A percentile compares a stretch with the other conserved stretches of the same genome.
Evolutionary conservation across 306 rosid species (phyloP).

Genomic region (Oxytropis ochrocephala): DNA sequence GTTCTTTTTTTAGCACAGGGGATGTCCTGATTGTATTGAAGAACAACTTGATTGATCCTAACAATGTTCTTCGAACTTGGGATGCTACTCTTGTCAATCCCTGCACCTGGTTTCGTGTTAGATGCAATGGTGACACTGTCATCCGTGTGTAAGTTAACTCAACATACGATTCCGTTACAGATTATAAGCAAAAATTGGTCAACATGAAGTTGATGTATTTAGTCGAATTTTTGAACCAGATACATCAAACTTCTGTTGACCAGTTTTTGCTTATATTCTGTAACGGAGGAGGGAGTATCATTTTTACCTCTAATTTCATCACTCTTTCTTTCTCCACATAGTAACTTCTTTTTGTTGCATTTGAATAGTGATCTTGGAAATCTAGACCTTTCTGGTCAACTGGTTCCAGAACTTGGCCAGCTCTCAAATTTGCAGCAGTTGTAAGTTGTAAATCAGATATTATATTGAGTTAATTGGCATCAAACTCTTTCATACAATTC

Average conservation of each 20-base stretch:
- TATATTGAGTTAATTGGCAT: not conserved
- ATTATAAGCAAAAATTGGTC: too few species aligned
- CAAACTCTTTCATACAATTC: not conserved
- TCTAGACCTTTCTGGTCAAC: constrained; percentile 69
- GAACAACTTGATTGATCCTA: constrained; percentile 62
- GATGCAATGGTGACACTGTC: constrained; percentile 66
- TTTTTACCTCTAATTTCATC: not conserved
- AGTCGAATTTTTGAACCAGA: too few species aligned
- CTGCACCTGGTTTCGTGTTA: constrained; percentile 87
- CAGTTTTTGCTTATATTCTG: too few species aligned
- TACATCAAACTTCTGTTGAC: too few species aligned
- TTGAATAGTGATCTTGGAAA: constrained; percentile 77
- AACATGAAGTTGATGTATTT: too few species aligned
- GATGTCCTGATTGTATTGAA: constrained; percentile 78
- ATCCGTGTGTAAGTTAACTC: constrained; percentile 71
- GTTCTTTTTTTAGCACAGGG: constrained; percentile 36
- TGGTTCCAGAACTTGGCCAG: constrained; percentile 68
- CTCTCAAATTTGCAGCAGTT: constrained; percentile 69
- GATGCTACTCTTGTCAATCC: constrained; percentile 84
- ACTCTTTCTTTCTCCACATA: not conserved
- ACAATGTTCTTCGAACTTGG: constrained; percentile 80
- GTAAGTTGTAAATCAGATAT: constrained; percentile 39
- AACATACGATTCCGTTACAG: too few species aligned
- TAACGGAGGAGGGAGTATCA: too few species aligned
- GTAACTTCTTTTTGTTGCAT: constrained; percentile 9